Evolutionary conservation across 2,329 filamentous ascomycete species (phyloP), one percentile per base, ranked within the genome.

Genomic region (Alternaria viburni): DNA sequence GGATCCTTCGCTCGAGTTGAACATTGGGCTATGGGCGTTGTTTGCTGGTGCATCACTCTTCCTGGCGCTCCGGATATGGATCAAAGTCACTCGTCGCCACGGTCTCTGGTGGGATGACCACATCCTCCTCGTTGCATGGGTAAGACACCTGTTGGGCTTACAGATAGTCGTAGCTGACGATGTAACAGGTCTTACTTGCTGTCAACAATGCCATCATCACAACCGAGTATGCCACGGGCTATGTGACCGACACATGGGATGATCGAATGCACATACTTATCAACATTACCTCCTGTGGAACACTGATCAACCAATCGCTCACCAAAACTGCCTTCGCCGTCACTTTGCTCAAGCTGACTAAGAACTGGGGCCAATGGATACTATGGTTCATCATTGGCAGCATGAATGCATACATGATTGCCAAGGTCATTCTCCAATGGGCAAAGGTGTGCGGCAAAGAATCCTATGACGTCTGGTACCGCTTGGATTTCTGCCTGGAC

Each of bases 211-310:
- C 72, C 51, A 68, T 86, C 15, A 86, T 86, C 57, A 71, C 82
- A 1, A 66, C 81, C 51, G 76, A 86, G 61, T 86, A 83, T 59
- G 83, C 81, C 7, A 85, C 81, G 8, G 84, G 84, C 54, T 86
- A 86, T 64, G 80, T 84, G 6, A 71, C 77, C 1, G 71, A 82
- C n/a, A 69, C 75, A 17, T 86, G 85, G 85, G 81, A 83, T 61
- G 83, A 85, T 64, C 81, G 80, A 57, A 86, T 86, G 84, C 83
- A 84, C 69, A 85, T 86, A 66, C 76, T 86, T 59, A 85, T 86
- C 78, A 84, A 83, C 67, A 72, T 80, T 23, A 75, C 75, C 32
- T 81, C 79, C 7, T 81, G 79, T 60, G 78, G 78, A 10, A 81
- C 78, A 26, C 69, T 81, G 3, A 64, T 81, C 13, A 76, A 75